phyloP scores from a whole-genome alignment of 495 filamentous ascomycete species.

The Physcia stellaris region DNA sequence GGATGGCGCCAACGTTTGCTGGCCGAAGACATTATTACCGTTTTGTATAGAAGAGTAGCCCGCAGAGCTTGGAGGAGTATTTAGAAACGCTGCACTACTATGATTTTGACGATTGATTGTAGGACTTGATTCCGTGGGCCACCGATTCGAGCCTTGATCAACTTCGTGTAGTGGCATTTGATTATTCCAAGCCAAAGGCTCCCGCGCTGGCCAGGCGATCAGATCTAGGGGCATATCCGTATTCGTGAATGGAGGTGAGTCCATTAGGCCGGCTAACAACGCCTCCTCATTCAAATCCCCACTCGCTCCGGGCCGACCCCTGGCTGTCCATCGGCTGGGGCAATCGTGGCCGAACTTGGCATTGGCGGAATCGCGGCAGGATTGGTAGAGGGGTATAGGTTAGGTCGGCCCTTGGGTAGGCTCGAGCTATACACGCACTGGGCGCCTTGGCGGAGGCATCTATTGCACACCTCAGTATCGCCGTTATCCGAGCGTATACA shows the following conservation, averaged over 20 bases:
- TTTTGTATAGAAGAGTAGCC: background rate
- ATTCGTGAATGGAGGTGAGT: constrained; percentile 1
- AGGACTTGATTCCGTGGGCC: background rate
- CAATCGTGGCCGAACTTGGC: no score
- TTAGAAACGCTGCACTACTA: background rate
- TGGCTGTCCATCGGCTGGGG: background rate
- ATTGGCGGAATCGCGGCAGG: background rate
- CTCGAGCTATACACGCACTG: constrained; percentile 13
- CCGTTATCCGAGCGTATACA: constrained; percentile 6
- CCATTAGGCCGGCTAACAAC: background rate
- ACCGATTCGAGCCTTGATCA: background rate
- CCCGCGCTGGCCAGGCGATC: background rate
- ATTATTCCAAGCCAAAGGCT: constrained; percentile 3
- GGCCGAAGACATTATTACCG: background rate
- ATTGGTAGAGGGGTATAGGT: constrained; percentile 3
- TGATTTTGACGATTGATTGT: background rate
- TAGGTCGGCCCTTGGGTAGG: constrained; percentile 15
- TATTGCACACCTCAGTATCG: constrained; percentile 3
- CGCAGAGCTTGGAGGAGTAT: background rate
- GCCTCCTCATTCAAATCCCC: background rate
- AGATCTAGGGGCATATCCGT: background rate
- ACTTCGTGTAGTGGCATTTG: background rate
- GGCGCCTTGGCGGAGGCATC: constrained; percentile 8
- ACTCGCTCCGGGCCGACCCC: background rate
- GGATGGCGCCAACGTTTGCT: background rate